A percentile compares a stretch with the other conserved stretches of the same genome.
Conservation (phyloP, 2,329 filamentous ascomycete species). For the Cylindrodendrum hubeiense region DNA sequence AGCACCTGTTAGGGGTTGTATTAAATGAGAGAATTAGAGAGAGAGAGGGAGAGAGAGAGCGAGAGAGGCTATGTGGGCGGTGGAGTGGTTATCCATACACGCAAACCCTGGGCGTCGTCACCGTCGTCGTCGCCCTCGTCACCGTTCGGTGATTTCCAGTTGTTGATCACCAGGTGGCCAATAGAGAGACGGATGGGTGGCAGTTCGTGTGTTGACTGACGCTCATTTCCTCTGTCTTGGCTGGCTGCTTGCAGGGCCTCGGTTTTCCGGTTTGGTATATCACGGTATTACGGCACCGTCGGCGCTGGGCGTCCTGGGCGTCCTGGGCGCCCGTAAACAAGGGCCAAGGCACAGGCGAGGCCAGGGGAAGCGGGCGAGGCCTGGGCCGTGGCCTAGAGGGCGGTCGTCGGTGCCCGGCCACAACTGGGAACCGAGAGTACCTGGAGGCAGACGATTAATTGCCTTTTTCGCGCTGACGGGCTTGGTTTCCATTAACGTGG, state of each 20-base stretch:
- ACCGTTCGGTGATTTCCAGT: constrained; percentile 10
- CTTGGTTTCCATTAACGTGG: neutral
- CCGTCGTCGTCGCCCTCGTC: constrained; percentile 1
- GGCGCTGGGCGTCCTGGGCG: neutral
- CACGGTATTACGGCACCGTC: constrained; percentile 4
- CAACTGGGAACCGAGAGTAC: neutral
- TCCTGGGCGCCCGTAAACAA: too few species aligned
- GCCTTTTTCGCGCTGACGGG: neutral
- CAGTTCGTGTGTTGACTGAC: neutral
- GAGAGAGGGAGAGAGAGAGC: neutral
- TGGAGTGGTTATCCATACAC: neutral
- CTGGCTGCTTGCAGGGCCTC: constrained; percentile 7
- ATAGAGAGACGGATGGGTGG: neutral
- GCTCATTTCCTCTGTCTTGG: constrained; percentile 33
- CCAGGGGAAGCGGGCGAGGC: neutral
- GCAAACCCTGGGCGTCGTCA: neutral
- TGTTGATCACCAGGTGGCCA: constrained; percentile 27
- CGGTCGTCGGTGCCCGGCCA: neutral
- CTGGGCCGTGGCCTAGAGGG: neutral
- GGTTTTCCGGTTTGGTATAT: constrained; percentile 17
- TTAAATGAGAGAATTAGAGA: neutral
- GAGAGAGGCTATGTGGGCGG: neutral
- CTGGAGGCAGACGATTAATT: neutral
- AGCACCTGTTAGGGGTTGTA: neutral
- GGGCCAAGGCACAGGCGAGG: neutral